Base-by-base conservation (phyloP, 2,329 filamentous ascomycete species). In the Daldinia eschscholtzii region DNA sequence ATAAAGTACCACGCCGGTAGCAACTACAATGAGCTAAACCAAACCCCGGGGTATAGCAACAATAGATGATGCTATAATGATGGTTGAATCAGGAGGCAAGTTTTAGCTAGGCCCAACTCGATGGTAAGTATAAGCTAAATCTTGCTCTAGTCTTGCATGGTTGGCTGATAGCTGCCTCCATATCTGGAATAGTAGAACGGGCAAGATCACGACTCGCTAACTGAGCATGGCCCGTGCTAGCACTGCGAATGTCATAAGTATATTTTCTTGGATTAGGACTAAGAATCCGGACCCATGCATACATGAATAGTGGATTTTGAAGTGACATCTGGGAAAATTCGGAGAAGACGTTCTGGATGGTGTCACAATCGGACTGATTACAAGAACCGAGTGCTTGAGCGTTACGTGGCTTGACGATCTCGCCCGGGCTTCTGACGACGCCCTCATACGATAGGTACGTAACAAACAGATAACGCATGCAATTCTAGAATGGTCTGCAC, bases 391-490 rank as follows among this genome's bases (percentile, higher is more conserved):
- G 52, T 2, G 18, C 26, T 30, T 20, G 20, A 55, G 52, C 52
- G 52, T n/a, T 35, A 9, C 30, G 30, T 55, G 52, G 52, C 52
- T 35, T 55, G 20, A 15, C 9, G 33, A 35, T 35, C 52, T 37
- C 18, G 20, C 18, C 50, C 33, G n/a, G n/a, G 33, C 13, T 35
- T 20, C 52, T 18, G 18, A 39, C 18, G 2, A 10, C 33, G 33
- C 33, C n/a, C 18, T 55, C 33, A 12, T 23, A 55, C 33, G 33
- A 55, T 55, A 26, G 28, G 30, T 55, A 55, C 30, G 33, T 55
- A 39, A 55, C 52, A 37, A 13, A 37, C 3, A 33, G 15, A 30
- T 18, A n/a, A 52, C 15, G 15, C 26, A 26, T 52, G 46, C 15
- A 52, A 12, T 52, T 33, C 46, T 30, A 52, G 46, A 52, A 33